Conservation (phyloP, 768 basidiomycete species). For the Galerina marginata region DNA sequence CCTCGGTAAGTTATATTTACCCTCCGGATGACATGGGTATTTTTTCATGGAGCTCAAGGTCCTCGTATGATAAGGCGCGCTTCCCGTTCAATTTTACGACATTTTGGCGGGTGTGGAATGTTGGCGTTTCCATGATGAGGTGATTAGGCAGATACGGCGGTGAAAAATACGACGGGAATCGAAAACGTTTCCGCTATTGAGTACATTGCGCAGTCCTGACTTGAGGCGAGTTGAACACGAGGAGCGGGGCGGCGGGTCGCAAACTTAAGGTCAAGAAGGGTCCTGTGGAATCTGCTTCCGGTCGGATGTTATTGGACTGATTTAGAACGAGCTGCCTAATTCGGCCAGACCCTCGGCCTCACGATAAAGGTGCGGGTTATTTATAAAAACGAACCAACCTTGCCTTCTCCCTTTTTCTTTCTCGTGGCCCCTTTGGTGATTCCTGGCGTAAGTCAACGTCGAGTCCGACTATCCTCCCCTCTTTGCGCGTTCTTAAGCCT, state of each 20-base stretch:
- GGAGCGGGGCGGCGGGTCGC: too few species aligned
- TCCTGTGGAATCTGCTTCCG: too few species aligned
- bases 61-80: background rate
- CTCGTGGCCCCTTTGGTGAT: too few species aligned
- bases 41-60: background rate
- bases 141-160: background rate
- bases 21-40: background rate
- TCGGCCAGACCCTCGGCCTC: constrained; percentile 2
- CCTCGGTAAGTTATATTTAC: background rate
- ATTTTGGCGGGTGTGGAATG: background rate
- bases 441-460: too few species aligned
- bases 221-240: too few species aligned
- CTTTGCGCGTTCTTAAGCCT: constrained; percentile 1
- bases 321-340: background rate
- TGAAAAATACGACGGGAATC: too few species aligned
- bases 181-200: too few species aligned
- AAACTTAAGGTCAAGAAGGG: too few species aligned
- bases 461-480: background rate
- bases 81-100: constrained; percentile 2
- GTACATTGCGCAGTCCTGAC: too few species aligned
- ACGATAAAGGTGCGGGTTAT: constrained; percentile 1
- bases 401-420: background rate
- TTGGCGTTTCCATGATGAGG: background rate
- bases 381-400: constrained; percentile 8
- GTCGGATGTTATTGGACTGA: background rate